Conservation (phyloP, 106 monocot species). For the Hemerocallis citrina region DNA sequence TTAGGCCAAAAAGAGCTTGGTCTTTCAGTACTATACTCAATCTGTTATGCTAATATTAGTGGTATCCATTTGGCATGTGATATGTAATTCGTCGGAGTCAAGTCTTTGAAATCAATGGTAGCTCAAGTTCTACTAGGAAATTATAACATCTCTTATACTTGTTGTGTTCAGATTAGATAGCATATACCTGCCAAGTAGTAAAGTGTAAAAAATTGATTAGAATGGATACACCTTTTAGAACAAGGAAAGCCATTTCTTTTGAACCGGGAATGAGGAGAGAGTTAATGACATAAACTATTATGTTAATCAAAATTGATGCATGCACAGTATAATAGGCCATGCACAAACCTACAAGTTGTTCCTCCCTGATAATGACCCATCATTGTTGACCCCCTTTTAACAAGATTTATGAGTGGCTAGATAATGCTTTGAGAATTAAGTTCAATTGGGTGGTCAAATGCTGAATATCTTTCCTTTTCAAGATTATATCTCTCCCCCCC, state of each 20-base stretch:
- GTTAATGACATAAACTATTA: not conserved
- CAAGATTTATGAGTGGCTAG: not conserved
- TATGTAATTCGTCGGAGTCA: too few species aligned
- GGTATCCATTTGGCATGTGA: too few species aligned
- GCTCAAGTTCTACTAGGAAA: not conserved
- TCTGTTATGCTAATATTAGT: too few species aligned
- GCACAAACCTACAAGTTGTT: not conserved
- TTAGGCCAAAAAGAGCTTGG: too few species aligned
- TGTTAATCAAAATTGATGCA: not conserved
- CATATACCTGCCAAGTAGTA: not conserved
- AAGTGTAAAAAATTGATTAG: slow-evolving; percentile 3
- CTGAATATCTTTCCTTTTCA: too few species aligned
- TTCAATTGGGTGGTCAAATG: too few species aligned
- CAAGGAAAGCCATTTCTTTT: too few species aligned
- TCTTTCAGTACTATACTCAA: too few species aligned
- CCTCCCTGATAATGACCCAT: not conserved
- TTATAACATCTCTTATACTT: not conserved
- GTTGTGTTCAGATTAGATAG: not conserved
- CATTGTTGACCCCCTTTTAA: not conserved
- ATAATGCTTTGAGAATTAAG: not conserved
- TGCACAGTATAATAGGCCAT: not conserved
- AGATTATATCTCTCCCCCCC: too few species aligned
- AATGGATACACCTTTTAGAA: not conserved
- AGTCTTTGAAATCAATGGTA: not conserved
- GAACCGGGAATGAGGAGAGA: too few species aligned